Conservation (phyloP, 352 stramenopile genomes). For the Phytophthora pisi region DNA sequence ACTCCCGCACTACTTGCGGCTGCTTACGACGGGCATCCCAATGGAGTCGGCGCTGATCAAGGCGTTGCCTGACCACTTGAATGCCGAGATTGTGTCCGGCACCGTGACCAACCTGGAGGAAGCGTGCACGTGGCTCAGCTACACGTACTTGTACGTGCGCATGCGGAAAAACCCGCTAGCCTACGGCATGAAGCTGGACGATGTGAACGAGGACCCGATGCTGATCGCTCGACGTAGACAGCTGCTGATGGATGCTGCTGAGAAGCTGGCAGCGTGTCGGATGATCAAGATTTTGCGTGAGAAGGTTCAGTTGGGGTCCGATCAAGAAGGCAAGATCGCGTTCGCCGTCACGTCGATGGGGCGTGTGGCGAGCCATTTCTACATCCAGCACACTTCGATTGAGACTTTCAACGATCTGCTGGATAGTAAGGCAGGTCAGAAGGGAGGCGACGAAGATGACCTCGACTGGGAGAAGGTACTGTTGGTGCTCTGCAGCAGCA, state of each 20-base stretch:
- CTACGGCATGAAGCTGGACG: constrained; percentile 96
- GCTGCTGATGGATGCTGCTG: constrained; percentile 73
- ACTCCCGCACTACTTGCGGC: constrained; percentile 93
- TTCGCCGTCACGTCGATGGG: constrained; percentile 97
- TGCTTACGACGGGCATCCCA: constrained; percentile 95
- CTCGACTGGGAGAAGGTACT: constrained; percentile 75
- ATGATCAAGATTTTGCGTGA: constrained; percentile 87
- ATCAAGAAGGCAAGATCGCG: constrained; percentile 50
- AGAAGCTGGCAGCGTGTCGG: constrained; percentile 76
- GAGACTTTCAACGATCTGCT: constrained; percentile 97
- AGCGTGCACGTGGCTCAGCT: constrained; percentile 96
- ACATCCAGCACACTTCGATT: constrained; percentile 98
- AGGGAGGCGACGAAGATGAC: constrained; percentile 49
- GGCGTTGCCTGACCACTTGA: constrained; percentile 98
- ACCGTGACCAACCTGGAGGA: constrained; percentile 98
- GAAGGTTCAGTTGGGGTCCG: constrained; percentile 42
- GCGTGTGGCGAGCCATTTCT: constrained; percentile 98
- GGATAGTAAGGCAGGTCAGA: constrained; percentile 53
- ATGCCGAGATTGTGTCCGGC: constrained; percentile 98
- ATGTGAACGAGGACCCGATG: constrained; percentile 91
- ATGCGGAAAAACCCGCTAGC: constrained; percentile 98
- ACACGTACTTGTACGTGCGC: constrained; percentile 99
- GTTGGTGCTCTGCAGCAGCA: constrained; percentile 77
- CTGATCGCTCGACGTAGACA: constrained; percentile 73
- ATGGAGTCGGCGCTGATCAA: constrained; percentile 99